Base-by-base conservation (phyloP, 805 yeast genomes). In the Novakomyces olei region DNA sequence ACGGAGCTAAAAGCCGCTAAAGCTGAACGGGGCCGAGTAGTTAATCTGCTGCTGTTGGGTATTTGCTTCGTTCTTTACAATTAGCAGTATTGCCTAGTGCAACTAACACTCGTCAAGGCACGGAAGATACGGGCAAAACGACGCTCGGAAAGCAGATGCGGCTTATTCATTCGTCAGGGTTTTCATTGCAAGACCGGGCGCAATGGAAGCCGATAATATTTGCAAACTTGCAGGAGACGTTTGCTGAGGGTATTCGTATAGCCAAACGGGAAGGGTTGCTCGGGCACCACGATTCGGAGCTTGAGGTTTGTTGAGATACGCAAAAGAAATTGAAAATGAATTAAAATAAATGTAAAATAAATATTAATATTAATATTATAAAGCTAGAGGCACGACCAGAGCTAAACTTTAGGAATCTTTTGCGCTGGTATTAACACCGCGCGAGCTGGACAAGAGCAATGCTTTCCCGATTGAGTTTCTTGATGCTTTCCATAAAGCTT, bases 61-160 rank as follows among this genome's bases (percentile, higher is more conserved):
- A n/a, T n/a, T n/a, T n/a, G n/a, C n/a, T n/a, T n/a, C n/a, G n/a
- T n/a, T n/a, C n/a, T n/a, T n/a, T n/a, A n/a, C n/a, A n/a, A n/a
- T n/a, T n/a, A n/a, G n/a, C n/a, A n/a, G n/a, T n/a, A n/a, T n/a
- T n/a, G n/a, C n/a, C n/a, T n/a, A n/a, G n/a, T n/a, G n/a, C n/a
- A n/a, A n/a, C n/a, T n/a, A n/a, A n/a, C n/a, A n/a, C n/a, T n/a
- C n/a, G n/a, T n/a, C n/a, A n/a, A n/a, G 44, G 96, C 27, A 78
- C 96, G 0, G 96, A 95, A 4, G 96, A 83, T 48, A 72, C 85
- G 33, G 95, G 96, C 4, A 83, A 83, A 49, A 76, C 92, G 2
- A 83, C 96, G 0, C 92, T 83, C 5, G 55, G 83, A 41, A 83
- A 83, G 51, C 95, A 83, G 49, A 64, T 83, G 69, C 69, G 76